Evolutionary conservation across 371 early-diverging fungal genomes (phyloP), one percentile per base, ranked within the genome.

Genomic region (Enteropsectra breve): DNA sequence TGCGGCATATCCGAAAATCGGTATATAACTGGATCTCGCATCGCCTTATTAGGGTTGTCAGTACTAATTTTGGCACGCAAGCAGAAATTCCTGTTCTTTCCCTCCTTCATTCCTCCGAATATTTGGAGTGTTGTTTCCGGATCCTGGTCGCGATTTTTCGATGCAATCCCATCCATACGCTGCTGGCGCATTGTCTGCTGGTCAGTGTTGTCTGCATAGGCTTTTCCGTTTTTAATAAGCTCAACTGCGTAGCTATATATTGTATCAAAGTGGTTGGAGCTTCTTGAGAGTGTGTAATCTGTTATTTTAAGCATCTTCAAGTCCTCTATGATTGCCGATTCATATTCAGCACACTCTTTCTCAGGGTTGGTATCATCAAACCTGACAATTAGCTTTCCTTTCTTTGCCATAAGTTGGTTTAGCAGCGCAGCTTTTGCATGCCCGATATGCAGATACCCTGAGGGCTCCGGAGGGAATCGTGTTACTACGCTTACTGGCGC

Each of bases 311-410:
- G 64, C n/a, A 69, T 38, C 0, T 64, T 21, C 3, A 78, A 50
- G 60, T 81, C 79, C 52, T 74, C 70, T 11, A 78, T 18, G 47
- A 77, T 78, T 23, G 59, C 67, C 24, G 68, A 36, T 49, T 76
- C 78, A 66, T 60, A 82, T 58, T 62, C 60, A 50, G 73, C 83
- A 84, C 89, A 89, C 82, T 97, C 97, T 81, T 97, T 97, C 65
- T 82, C 81, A 13, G 97, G 99, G 80, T 99, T 99, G 58, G 99
- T 97, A 82, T 99, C 98, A 80, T 99, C 99, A 73, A 97, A 97
- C 57, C 99, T 88, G 47, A 97, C 82, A 60, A 95, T 87, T 74
- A 97, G 70, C 75, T 87, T 88, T 54, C 97, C 97, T 33, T 80
- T 78, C 21, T 86, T 81, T 4, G 98, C 95, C 85, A 96, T 90